These are phyloP conservation scores for Coprinopsis cinerea DNA, from an alignment of 768 basidiomycete genomes.

Conservation along the genomic window DNA sequence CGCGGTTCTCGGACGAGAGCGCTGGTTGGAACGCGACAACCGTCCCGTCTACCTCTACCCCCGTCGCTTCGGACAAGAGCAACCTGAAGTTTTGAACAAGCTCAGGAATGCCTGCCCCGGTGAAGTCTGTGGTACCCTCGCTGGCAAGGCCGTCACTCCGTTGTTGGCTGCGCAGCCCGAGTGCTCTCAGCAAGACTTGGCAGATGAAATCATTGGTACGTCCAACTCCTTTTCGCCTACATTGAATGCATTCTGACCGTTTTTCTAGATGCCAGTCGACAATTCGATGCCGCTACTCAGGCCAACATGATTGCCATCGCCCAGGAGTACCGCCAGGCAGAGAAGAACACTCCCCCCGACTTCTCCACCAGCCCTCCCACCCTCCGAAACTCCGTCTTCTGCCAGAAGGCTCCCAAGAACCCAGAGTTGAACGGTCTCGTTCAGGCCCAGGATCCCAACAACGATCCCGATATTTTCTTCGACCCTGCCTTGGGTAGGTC, in stretches of 20 bases:
- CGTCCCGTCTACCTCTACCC: constrained; percentile 42
- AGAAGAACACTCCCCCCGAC: constrained; percentile 61
- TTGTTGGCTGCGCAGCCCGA: constrained; percentile 47
- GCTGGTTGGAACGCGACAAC: constrained; percentile 44
- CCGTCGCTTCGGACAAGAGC: constrained; percentile 48
- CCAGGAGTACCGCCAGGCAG: constrained; percentile 45
- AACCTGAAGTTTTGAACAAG: constrained; percentile 41
- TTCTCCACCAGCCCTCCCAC: constrained; percentile 47
- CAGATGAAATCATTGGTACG: constrained; percentile 51
- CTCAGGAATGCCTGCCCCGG: constrained; percentile 42
- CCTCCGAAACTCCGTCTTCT: constrained; percentile 51
- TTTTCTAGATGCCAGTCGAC: constrained; percentile 40
- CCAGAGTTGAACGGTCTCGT: constrained; percentile 41
- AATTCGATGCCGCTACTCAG: constrained; percentile 46
- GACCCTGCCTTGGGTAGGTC: constrained; percentile 35
- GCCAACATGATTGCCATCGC: constrained; percentile 48
- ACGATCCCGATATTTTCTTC: constrained; percentile 48
- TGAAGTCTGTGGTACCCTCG: constrained; percentile 41
- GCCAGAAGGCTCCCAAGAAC: constrained; percentile 48
- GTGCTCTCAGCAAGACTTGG: constrained; percentile 54
- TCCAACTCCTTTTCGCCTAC: background rate
- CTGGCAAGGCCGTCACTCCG: constrained; percentile 44
- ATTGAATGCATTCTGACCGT: background rate
- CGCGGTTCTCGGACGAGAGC: constrained; percentile 33
- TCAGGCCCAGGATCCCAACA: constrained; percentile 48